Evolutionary conservation across 2,329 filamentous ascomycete genomes (phyloP).

Genomic region (Paraphoma chrysanthemicola): DNA sequence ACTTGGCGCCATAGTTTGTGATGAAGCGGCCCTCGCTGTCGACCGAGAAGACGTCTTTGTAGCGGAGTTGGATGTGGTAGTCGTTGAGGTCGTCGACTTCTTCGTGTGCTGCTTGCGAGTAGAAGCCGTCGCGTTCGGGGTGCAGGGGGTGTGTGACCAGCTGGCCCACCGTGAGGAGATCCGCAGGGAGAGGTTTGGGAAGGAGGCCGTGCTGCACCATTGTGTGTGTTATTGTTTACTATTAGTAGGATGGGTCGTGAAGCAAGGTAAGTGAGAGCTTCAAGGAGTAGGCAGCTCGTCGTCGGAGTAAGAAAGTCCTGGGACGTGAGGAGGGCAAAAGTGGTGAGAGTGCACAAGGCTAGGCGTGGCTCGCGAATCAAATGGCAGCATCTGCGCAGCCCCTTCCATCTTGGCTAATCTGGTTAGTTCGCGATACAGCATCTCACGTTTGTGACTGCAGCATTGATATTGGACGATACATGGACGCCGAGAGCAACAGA

Average conservation of each 20-base stretch:
- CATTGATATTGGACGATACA: conserved; percentile 28
- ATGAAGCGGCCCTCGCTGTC: conserved; percentile 47
- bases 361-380: conserved; percentile 21
- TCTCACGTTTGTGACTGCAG: conserved; percentile 26
- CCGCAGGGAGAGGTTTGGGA: conserved; percentile 44
- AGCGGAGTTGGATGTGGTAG: conserved; percentile 48
- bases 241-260: neutral
- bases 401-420: conserved; percentile 23
- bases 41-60: conserved; percentile 47
- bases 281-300: neutral
- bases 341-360: conserved; percentile 15
- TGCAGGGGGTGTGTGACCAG: conserved; percentile 46
- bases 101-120: conserved; percentile 40
- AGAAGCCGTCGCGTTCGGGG: conserved; percentile 46
- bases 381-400: conserved; percentile 18
- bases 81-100: conserved; percentile 48
- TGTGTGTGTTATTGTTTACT: conserved; percentile 1
- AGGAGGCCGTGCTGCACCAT: conserved; percentile 47
- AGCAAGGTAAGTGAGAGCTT: neutral
- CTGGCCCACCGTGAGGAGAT: conserved; percentile 44
- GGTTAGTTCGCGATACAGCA: conserved; percentile 22
- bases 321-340: conserved; percentile 3
- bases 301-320: conserved; percentile 2
- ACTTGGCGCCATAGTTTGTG: conserved; percentile 48
- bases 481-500: conserved; percentile 6